phyloP scores from a whole-genome alignment of 306 rosid species.

The Alnus glutinosa region DNA sequence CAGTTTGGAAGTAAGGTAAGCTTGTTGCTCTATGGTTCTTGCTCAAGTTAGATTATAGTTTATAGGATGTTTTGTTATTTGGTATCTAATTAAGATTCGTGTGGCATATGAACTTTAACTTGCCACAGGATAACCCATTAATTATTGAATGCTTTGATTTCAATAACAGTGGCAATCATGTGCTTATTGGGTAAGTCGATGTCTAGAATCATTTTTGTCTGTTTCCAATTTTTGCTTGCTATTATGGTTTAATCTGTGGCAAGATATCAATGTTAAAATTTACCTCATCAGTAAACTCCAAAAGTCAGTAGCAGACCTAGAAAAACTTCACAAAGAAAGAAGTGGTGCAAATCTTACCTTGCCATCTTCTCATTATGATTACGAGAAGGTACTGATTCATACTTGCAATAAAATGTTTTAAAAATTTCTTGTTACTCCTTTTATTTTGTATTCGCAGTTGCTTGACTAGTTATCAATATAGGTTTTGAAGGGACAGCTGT shows the following conservation, averaged over 20 bases:
- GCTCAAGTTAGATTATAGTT: not conserved
- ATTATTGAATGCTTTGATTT: conserved; percentile 89
- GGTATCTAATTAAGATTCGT: conserved; percentile 9
- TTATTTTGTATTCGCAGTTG: conserved; percentile 8
- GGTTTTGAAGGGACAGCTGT: conserved; percentile 75
- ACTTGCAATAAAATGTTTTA: not conserved
- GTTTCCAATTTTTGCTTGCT: not conserved
- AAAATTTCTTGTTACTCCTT: not conserved
- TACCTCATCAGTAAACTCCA: conserved; percentile 54
- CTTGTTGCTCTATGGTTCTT: not conserved
- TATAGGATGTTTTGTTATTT: not conserved
- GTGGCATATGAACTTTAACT: not conserved
- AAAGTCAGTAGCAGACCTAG: conserved; percentile 70
- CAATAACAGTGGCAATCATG: conserved; percentile 74
- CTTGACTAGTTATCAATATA: conserved; percentile 26
- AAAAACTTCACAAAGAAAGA: conserved; percentile 50
- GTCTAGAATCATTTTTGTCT: conserved; percentile 4
- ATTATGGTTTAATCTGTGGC: not conserved
- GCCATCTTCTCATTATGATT: conserved; percentile 43
- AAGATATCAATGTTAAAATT: not conserved
- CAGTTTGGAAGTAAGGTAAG: conserved; percentile 83
- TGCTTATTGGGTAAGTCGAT: conserved; percentile 66
- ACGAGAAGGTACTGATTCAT: conserved; percentile 57
- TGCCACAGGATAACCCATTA: conserved; percentile 72
- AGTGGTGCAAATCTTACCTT: conserved; percentile 45